phyloP scores from a whole-genome alignment of 2,329 filamentous ascomycete species.

The Epichloe sibirici region DNA sequence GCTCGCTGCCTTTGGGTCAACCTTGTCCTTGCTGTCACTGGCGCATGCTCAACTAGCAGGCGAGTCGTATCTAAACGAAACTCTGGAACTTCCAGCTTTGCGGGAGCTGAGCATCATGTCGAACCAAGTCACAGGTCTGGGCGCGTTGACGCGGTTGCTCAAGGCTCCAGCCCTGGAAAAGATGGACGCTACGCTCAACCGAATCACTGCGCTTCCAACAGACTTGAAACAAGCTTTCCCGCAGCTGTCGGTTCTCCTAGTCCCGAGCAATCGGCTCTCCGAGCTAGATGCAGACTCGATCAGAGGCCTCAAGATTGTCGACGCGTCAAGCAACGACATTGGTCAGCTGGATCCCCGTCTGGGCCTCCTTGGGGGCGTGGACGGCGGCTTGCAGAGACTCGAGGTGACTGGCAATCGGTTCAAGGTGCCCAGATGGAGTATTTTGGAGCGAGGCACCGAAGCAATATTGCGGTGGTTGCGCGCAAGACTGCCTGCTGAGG shows the following conservation, averaged over 20 bases:
- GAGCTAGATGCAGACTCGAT: constrained; percentile 64
- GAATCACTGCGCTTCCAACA: constrained; percentile 56
- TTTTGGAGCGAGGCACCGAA: constrained; percentile 79
- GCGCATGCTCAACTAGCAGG: constrained; percentile 61
- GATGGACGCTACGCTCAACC: constrained; percentile 73
- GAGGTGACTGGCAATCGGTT: constrained; percentile 81
- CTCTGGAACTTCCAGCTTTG: constrained; percentile 59
- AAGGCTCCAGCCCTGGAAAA: constrained; percentile 64
- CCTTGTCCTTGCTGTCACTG: constrained; percentile 59
- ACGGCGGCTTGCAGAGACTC: constrained; percentile 48
- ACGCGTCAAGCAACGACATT: constrained; percentile 78
- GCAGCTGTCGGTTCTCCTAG: constrained; percentile 55
- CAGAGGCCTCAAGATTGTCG: constrained; percentile 60
- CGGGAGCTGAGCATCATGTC: constrained; percentile 64
- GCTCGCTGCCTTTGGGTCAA: constrained; percentile 58
- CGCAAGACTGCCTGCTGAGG: constrained; percentile 55
- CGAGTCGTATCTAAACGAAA: constrained; percentile 51
- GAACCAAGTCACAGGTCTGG: constrained; percentile 61
- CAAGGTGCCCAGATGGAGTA: constrained; percentile 70
- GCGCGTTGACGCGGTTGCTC: constrained; percentile 52
- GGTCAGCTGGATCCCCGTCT: constrained; percentile 68
- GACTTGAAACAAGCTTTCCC: constrained; percentile 56
- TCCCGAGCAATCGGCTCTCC: constrained; percentile 66
- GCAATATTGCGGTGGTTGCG: constrained; percentile 71
- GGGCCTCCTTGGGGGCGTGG: constrained; percentile 57